Conservation (phyloP, 441 rosid genomes). For the Mallotus repandus region DNA sequence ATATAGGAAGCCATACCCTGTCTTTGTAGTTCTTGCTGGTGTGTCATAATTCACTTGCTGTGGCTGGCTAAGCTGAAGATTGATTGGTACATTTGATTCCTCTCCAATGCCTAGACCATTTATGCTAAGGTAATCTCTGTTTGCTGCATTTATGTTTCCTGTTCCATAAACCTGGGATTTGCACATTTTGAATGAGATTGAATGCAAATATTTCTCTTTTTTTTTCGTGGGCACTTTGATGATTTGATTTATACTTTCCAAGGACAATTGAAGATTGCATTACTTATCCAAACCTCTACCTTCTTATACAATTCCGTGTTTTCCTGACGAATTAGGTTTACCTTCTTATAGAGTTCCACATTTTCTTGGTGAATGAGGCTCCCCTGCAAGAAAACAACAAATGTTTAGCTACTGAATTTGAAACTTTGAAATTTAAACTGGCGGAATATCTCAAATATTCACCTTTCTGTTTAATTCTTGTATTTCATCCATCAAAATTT, state of each 20-base stretch:
- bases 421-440: slow-evolving; percentile 12
- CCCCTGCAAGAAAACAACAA: slow-evolving; percentile 53
- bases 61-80: slow-evolving; percentile 94
- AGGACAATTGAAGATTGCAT: slow-evolving; percentile 10
- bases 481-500: slow-evolving; percentile 64
- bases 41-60: slow-evolving; percentile 52
- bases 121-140: slow-evolving; percentile 40
- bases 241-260: slow-evolving; percentile 13
- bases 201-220: slow-evolving; percentile 21
- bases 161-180: slow-evolving; percentile 65
- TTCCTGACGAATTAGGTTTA: slow-evolving; percentile 61
- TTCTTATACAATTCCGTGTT: slow-evolving; percentile 54
- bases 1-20: slow-evolving; percentile 45
- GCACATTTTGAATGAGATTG: slow-evolving; percentile 27
- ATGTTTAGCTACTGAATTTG: slow-evolving; percentile 23
- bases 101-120: slow-evolving; percentile 48
- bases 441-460: slow-evolving; percentile 19
- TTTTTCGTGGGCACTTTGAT: slow-evolving; percentile 9
- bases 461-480: slow-evolving; percentile 69
- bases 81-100: slow-evolving; percentile 59
- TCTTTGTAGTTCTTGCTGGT: slow-evolving; percentile 45
- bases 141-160: slow-evolving; percentile 48
- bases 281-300: slow-evolving; percentile 33
- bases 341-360: slow-evolving; percentile 82
- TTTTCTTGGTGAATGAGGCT: slow-evolving; percentile 77